Evolutionary conservation across 2,329 filamentous ascomycete species (phyloP).

Genomic region (Helotiales sp.): DNA sequence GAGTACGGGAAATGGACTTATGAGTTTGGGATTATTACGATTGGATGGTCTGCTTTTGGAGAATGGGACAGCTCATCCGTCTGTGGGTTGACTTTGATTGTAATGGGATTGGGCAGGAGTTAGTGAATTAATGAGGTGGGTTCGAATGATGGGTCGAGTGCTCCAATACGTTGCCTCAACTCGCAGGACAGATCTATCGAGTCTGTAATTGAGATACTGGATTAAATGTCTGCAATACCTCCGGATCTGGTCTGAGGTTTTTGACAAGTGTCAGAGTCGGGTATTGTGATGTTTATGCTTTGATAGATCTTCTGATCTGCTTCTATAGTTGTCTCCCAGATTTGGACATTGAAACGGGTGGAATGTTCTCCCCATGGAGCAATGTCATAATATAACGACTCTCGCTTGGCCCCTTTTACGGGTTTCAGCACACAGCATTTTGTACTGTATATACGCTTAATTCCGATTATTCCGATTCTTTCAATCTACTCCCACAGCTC

Average conservation of each 20-base stretch:
- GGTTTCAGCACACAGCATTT: too few relatives aligned
- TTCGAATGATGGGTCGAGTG: background rate
- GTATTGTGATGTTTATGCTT: too few relatives aligned
- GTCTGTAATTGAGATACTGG: background rate
- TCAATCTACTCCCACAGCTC: slow-evolving; percentile 37
- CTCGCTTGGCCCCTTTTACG: too few relatives aligned
- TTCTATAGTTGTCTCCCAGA: too few relatives aligned
- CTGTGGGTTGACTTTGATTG: background rate
- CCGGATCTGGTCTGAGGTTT: too few relatives aligned
- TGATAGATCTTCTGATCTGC: too few relatives aligned
- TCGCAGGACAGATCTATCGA: background rate
- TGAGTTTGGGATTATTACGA: slow-evolving; percentile 41
- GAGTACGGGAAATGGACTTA: slow-evolving; percentile 37
- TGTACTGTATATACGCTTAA: too few relatives aligned
- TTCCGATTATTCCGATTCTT: background rate
- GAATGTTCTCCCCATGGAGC: too few relatives aligned
- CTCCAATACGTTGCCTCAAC: background rate
- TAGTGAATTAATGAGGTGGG: background rate
- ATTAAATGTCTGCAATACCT: too few relatives aligned
- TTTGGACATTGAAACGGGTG: too few relatives aligned
- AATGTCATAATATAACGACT: too few relatives aligned
- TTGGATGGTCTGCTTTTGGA: slow-evolving; percentile 40
- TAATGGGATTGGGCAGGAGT: background rate
- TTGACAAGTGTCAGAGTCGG: too few relatives aligned
- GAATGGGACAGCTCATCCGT: slow-evolving; percentile 27